Conservation (phyloP, 176 grass and related monocot genomes). For the Juncus inflexus region DNA sequence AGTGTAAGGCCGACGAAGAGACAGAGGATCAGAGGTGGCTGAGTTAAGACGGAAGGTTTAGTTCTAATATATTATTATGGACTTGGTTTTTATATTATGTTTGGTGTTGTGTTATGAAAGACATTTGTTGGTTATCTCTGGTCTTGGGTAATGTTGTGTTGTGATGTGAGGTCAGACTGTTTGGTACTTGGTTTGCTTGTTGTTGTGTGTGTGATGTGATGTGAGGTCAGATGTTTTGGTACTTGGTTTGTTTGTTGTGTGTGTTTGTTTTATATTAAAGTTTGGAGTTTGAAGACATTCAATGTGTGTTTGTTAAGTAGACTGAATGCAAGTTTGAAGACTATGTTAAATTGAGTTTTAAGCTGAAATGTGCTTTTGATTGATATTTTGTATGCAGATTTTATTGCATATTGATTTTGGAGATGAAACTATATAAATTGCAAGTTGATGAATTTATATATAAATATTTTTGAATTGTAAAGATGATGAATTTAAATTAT, state of each 20-base stretch:
- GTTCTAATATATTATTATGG: too few relatives aligned
- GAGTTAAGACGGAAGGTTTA: neutral
- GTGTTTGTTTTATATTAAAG: neutral
- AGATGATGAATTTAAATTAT: too few relatives aligned
- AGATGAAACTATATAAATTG: too few relatives aligned
- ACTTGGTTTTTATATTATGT: neutral
- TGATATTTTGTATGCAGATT: too few relatives aligned
- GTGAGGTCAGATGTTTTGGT: neutral
- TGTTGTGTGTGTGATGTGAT: neutral
- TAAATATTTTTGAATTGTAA: too few relatives aligned
- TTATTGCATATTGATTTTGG: too few relatives aligned
- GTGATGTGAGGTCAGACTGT: neutral
- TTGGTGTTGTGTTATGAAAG: neutral
- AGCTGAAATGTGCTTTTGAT: too few relatives aligned
- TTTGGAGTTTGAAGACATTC: neutral
- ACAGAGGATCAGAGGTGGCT: conserved; percentile 18
- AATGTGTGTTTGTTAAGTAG: too few relatives aligned
- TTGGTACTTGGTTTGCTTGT: neutral
- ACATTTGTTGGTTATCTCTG: neutral
- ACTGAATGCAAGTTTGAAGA: too few relatives aligned
- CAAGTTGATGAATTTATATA: too few relatives aligned
- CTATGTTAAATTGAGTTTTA: too few relatives aligned
- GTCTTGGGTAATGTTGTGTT: neutral
- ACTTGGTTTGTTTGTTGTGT: neutral
- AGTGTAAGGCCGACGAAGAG: conserved; percentile 37